phyloP scores from a whole-genome alignment of 148 eudicot genomes.

The Linanthus parryae region DNA sequence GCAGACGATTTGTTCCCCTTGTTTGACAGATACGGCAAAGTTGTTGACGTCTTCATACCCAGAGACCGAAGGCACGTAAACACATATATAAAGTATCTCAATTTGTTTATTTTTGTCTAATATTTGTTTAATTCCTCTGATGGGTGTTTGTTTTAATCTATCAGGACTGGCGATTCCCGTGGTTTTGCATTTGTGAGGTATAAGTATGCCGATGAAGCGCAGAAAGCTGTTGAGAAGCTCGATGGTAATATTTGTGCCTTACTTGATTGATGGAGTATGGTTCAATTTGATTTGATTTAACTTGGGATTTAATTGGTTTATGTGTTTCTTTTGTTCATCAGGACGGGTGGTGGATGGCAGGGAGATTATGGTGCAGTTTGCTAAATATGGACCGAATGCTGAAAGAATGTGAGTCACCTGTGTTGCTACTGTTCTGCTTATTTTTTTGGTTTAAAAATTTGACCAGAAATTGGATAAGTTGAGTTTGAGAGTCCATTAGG shows the following conservation, averaged over 20 bases:
- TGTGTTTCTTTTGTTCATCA: conserved; percentile 13
- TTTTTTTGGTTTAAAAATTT: not conserved
- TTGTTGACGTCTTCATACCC: conserved; percentile 74
- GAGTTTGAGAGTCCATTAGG: too few relatives aligned
- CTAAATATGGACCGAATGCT: conserved; percentile 91
- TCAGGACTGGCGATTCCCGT: conserved; percentile 90
- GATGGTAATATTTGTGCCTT: conserved; percentile 58
- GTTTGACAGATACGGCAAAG: conserved; percentile 78
- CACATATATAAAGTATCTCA: too few relatives aligned
- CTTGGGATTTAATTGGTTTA: not conserved
- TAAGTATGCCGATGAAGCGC: conserved; percentile 87
- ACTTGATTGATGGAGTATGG: too few relatives aligned
- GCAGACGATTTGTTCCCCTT: conserved; percentile 71
- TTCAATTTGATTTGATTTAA: too few relatives aligned
- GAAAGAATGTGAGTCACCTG: conserved; percentile 69
- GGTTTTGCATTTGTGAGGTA: conserved; percentile 97
- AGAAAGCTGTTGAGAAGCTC: conserved; percentile 84
- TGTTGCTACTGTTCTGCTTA: not conserved
- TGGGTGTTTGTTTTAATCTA: too few relatives aligned
- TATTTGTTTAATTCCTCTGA: too few relatives aligned
- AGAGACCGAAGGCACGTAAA: conserved; percentile 83
- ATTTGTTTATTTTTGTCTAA: too few relatives aligned
- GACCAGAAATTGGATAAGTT: too few relatives aligned
- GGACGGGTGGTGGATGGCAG: conserved; percentile 90
- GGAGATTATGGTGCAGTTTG: conserved; percentile 89